Conservation (phyloP, 768 basidiomycete species). For the Panellus pusillus region DNA sequence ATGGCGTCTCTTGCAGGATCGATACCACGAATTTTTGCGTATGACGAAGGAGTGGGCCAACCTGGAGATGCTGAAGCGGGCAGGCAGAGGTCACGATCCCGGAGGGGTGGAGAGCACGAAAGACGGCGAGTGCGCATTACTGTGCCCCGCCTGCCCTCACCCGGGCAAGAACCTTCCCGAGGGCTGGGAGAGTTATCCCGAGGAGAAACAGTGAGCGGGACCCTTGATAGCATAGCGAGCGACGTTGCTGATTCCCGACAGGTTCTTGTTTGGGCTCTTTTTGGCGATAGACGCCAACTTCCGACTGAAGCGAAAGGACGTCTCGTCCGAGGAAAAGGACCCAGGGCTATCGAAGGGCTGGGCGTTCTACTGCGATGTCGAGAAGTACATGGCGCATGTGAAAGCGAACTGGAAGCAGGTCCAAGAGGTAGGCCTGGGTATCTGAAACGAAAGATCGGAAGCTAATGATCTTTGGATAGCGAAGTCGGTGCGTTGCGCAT, state of each 20-base stretch:
- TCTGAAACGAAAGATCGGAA: too few species aligned
- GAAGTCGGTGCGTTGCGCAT: constrained; percentile 12
- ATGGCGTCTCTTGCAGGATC: constrained; percentile 4
- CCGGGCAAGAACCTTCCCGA: constrained; percentile 26
- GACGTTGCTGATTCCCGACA: too few species aligned
- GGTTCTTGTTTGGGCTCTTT: too few species aligned
- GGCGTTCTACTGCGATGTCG: constrained; percentile 29
- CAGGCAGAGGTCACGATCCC: constrained; percentile 10
- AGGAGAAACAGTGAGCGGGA: constrained; percentile 13
- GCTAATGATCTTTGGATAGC: too few species aligned
- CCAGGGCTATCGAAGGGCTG: constrained; percentile 28
- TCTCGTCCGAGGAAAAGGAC: constrained; percentile 27
- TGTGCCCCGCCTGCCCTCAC: constrained; percentile 30
- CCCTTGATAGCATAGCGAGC: too few species aligned
- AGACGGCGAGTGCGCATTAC: background rate
- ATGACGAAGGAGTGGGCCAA: constrained; percentile 13
- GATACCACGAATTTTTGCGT: constrained; percentile 13
- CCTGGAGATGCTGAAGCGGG: constrained; percentile 15
- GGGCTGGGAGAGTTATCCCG: constrained; percentile 21
- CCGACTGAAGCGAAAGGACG: constrained; percentile 27
- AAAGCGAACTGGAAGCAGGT: background rate
- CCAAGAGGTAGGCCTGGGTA: background rate
- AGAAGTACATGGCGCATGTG: constrained; percentile 23
- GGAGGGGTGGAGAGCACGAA: background rate
- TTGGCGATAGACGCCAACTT: constrained; percentile 11